Base-by-base conservation (phyloP, 345 rosid species). In the Bruguiera parviflora region DNA sequence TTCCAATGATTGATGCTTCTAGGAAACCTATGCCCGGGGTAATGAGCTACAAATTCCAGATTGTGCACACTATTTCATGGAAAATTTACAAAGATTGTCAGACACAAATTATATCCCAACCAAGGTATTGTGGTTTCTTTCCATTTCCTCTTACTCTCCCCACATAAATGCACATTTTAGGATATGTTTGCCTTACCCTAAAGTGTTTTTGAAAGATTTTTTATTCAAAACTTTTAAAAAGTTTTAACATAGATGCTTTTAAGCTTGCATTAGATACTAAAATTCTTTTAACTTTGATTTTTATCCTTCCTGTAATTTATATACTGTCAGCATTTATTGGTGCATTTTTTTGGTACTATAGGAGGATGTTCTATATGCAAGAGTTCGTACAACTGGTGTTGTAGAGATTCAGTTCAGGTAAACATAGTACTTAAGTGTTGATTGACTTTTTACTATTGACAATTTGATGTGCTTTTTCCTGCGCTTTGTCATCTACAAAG, bases 331-430 rank as follows among this genome's bases (percentile, higher is more conserved):
- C 61, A 64, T 61, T 64, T 59, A 22, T 53, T 53, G 24, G 62
- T 66, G 46, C 59, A 56, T 60, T 1, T 0, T 0, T 70, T 24
- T 56, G 64, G 43, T 61, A 52, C 61, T 61, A 68, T 86, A 92
- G 98, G 99, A 96, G 51, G 99, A 96, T 77, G 87, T 96, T 72
- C 97, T 96, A 22, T 86, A 86, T 80, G 97, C 99, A 20, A 86
- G 99, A 85, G 90, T 92, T 71, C 97, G 99, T 63, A 96, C 99
- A 35, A 90, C 97, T 63, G 98, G 99, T 71, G 97, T 96, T 11
- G 97, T 96, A 57, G 97, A 92, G 84, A 92, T 96, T 77, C 98
- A 96, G 77, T 96, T 96, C 94, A 92, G 99, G 99, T 96, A 81
- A 83, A 70, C 62, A 65, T 47, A 47, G 52, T 59, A 31, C 20